phyloP scores from a whole-genome alignment of 2,329 filamentous ascomycete species.

The Penicillium sp. region DNA sequence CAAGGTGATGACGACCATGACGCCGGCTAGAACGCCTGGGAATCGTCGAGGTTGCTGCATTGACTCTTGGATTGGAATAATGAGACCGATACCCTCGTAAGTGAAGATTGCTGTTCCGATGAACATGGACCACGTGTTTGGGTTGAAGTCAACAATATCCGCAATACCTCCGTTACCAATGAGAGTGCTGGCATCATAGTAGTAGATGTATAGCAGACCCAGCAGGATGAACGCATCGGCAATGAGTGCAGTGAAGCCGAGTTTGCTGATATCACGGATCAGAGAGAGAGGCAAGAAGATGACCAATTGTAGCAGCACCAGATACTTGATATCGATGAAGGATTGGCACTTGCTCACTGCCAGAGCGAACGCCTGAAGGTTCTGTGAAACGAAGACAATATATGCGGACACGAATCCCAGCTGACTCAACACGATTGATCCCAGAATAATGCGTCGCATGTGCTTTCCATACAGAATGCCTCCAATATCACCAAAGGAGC shows the following conservation, averaged over 20 bases:
- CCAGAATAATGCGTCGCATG: constrained; percentile 85
- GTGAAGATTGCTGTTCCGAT: constrained; percentile 99
- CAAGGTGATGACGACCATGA: constrained; percentile 94
- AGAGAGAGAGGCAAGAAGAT: constrained; percentile 94
- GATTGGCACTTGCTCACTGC: constrained; percentile 88
- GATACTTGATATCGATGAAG: constrained; percentile 80
- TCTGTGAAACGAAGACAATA: constrained; percentile 95
- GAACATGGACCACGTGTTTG: constrained; percentile 91
- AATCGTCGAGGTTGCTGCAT: constrained; percentile 94
- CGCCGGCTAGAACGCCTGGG: constrained; percentile 79
- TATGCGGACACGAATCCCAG: constrained; percentile 94
- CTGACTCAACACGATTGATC: constrained; percentile 92
- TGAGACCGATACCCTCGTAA: constrained; percentile 95
- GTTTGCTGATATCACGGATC: constrained; percentile 94
- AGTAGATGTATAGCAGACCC: constrained; percentile 91
- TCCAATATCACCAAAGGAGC: constrained; percentile 98
- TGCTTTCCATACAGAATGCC: constrained; percentile 87
- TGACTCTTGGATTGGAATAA: constrained; percentile 97
- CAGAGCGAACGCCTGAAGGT: constrained; percentile 90
- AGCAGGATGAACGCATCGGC: constrained; percentile 94
- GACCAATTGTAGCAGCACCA: constrained; percentile 93
- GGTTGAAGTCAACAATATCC: constrained; percentile 90
- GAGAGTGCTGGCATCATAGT: constrained; percentile 89
- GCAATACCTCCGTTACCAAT: constrained; percentile 72
- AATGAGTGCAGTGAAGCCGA: constrained; percentile 90